Percentiles rank a stretch among this genome's conserved stretches.
These are phyloP conservation scores for Russula brevipes DNA, from an alignment of 768 basidiomycete species.

Conservation along the genomic window DNA sequence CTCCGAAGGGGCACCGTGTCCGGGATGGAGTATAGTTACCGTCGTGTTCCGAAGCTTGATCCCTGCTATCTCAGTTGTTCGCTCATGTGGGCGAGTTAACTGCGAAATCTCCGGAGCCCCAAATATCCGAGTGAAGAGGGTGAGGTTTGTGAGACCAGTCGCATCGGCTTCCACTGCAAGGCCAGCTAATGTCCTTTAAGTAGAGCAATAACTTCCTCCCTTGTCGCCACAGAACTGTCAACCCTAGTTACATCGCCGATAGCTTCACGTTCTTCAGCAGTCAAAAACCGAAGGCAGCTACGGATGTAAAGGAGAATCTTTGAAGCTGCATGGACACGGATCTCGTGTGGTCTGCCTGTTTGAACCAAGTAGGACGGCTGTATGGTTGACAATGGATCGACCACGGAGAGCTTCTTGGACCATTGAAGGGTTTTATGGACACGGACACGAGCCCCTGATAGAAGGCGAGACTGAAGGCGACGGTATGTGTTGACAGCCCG, in stretches of 20 bases:
- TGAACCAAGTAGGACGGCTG: constrained; percentile 83
- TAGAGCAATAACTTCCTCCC: constrained; percentile 20
- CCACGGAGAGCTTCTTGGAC: constrained; percentile 46
- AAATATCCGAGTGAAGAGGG: constrained; percentile 24
- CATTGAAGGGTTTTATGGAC: constrained; percentile 46
- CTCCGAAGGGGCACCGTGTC: constrained; percentile 15
- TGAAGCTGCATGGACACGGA: constrained; percentile 68
- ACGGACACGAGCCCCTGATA: constrained; percentile 6
- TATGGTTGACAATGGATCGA: constrained; percentile 76
- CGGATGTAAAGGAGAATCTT: constrained; percentile 77
- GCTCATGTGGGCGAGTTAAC: neutral
- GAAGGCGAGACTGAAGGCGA: neutral
- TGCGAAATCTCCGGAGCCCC: neutral
- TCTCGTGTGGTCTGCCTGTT: constrained; percentile 56
- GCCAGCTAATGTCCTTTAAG: constrained; percentile 16
- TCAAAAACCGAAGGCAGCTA: constrained; percentile 48
- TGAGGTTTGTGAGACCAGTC: constrained; percentile 16
- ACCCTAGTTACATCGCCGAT: constrained; percentile 15
- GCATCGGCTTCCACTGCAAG: constrained; percentile 20
- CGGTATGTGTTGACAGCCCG: constrained; percentile 1
- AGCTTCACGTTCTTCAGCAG: constrained; percentile 30
- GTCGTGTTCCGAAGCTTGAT: constrained; percentile 7
- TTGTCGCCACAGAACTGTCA: constrained; percentile 25
- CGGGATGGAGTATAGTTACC: constrained; percentile 19
- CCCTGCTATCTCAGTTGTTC: neutral